Conservation (phyloP, 2,329 filamentous ascomycete genomes). For the Rhynchosporium agropyri region DNA sequence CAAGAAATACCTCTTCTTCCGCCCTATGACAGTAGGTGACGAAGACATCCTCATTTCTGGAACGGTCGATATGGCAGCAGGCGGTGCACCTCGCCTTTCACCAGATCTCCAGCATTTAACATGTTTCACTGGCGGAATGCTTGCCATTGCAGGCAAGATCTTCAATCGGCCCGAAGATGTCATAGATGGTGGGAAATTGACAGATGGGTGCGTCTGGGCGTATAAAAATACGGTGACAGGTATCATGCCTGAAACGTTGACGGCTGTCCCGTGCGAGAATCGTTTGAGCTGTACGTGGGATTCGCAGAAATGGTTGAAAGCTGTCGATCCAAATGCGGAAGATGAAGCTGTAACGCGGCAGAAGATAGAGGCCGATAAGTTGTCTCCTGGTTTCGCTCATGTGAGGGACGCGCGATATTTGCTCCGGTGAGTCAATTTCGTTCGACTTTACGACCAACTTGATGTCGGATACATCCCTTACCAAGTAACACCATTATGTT, state of each 20-base stretch:
- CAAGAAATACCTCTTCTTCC: slow-evolving; percentile 50
- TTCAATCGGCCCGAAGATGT: slow-evolving; percentile 58
- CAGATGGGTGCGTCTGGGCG: slow-evolving; percentile 65
- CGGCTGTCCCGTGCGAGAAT: slow-evolving; percentile 43
- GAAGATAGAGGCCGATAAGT: slow-evolving; percentile 23
- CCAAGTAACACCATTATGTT: slow-evolving; percentile 43
- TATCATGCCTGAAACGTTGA: slow-evolving; percentile 63
- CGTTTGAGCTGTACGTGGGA: slow-evolving; percentile 36
- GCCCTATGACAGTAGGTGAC: slow-evolving; percentile 47
- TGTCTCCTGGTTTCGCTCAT: slow-evolving; percentile 34
- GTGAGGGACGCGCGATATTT: slow-evolving; percentile 37
- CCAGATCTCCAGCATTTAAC: slow-evolving; percentile 62
- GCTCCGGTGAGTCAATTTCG: slow-evolving; percentile 26
- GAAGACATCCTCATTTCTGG: slow-evolving; percentile 53
- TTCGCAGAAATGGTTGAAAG: slow-evolving; percentile 55
- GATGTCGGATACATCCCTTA: not conserved
- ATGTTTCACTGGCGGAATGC: slow-evolving; percentile 74
- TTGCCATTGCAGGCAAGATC: slow-evolving; percentile 67
- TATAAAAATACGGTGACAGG: slow-evolving; percentile 60
- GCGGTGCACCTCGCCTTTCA: slow-evolving; percentile 46
- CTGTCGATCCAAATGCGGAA: slow-evolving; percentile 27
- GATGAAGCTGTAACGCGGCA: slow-evolving; percentile 22
- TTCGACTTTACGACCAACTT: slow-evolving; percentile 18
- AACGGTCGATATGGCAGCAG: slow-evolving; percentile 49
- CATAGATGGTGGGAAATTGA: slow-evolving; percentile 57